Evolutionary conservation across 306 rosid species (phyloP).

Genomic region (Abrus precatorius): DNA sequence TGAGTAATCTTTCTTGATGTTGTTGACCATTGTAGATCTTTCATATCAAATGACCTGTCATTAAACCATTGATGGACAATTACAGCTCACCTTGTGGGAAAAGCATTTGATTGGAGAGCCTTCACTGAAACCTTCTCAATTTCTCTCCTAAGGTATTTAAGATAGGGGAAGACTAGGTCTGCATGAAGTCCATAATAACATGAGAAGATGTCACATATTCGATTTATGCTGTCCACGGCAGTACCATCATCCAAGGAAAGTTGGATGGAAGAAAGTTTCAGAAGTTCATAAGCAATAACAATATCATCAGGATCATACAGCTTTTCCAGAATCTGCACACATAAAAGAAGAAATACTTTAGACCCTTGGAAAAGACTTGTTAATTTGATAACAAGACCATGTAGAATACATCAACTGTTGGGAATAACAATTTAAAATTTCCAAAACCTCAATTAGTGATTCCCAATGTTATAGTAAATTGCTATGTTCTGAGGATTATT

Average conservation of each 20-base stretch:
- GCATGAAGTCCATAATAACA: slow-evolving; percentile 75
- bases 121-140: slow-evolving; percentile 44
- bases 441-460: background rate
- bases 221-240: slow-evolving; percentile 59
- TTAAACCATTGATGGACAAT: slow-evolving; percentile 23
- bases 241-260: slow-evolving; percentile 62
- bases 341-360: slow-evolving; percentile 30
- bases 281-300: slow-evolving; percentile 85
- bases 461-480: background rate
- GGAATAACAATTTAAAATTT: background rate
- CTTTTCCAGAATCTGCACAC: slow-evolving; percentile 80
- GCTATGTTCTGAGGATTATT: background rate
- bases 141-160: slow-evolving; percentile 56
- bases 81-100: slow-evolving; percentile 37
- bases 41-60: slow-evolving; percentile 17
- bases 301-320: slow-evolving; percentile 76
- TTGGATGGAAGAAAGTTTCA: slow-evolving; percentile 86
- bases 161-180: slow-evolving; percentile 69
- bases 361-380: background rate
- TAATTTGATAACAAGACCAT: slow-evolving; percentile 29
- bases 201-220: slow-evolving; percentile 64
- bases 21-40: slow-evolving; percentile 16
- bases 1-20: slow-evolving; percentile 37
- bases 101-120: slow-evolving; percentile 41
- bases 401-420: slow-evolving; percentile 17